A percentile compares a stretch with the other conserved stretches of the same genome.
Evolutionary conservation across 1,284 basidiomycete species (phyloP).

Genomic region (Microbotryomycetes sp.): DNA sequence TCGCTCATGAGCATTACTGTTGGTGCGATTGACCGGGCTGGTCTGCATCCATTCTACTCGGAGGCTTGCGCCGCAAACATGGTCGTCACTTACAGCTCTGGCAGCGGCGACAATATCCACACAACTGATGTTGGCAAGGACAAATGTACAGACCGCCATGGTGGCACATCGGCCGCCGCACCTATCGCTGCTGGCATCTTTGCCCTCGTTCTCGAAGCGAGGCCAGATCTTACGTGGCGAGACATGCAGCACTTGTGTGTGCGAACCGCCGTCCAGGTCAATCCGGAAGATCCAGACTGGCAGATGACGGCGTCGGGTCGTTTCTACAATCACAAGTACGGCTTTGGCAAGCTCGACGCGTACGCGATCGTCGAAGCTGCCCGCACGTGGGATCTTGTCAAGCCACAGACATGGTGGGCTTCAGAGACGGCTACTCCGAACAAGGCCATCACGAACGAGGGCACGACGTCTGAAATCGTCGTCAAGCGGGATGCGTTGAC

Average conservation of each 20-base stretch:
- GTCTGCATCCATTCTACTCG: constrained; percentile 92
- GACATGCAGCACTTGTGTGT: constrained; percentile 91
- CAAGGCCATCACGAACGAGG: constrained; percentile 54
- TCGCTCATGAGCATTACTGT: constrained; percentile 95
- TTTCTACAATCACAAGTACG: constrained; percentile 93
- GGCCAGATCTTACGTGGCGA: constrained; percentile 92
- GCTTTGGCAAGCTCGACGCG: constrained; percentile 84
- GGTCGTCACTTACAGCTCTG: constrained; percentile 92
- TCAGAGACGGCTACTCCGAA: constrained; percentile 12
- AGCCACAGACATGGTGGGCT: constrained; percentile 78
- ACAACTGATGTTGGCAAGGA: constrained; percentile 89
- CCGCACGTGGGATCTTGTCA: constrained; percentile 75
- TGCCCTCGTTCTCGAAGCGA: constrained; percentile 72
- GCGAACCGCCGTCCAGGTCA: constrained; percentile 63
- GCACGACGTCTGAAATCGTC: constrained; percentile 59
- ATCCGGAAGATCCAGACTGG: constrained; percentile 90
- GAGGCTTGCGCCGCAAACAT: constrained; percentile 96
- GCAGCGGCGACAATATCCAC: constrained; percentile 85
- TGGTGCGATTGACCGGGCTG: constrained; percentile 84
- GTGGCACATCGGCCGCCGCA: constrained; percentile 95
- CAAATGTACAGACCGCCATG: constrained; percentile 75
- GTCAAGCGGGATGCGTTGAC: constrained; percentile 65
- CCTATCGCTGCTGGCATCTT: constrained; percentile 90
- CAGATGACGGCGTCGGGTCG: constrained; percentile 71
- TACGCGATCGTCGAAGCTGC: constrained; percentile 75